Conservation (phyloP, 2,329 filamentous ascomycete species). For the Reticulascus tulasneorum region DNA sequence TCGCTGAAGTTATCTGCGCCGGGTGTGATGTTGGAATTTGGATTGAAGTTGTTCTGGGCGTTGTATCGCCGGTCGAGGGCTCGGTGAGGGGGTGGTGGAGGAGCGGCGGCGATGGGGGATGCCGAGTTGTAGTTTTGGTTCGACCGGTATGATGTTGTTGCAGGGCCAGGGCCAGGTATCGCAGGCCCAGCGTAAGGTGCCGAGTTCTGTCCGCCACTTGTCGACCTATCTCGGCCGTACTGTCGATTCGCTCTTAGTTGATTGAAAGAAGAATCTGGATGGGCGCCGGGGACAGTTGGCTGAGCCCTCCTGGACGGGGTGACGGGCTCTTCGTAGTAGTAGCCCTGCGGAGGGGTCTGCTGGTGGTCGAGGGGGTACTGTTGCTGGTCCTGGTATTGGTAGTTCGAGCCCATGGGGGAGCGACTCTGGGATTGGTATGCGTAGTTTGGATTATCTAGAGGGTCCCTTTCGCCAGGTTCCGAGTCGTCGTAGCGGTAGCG, state of each 20-base stretch:
- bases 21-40: constrained; percentile 47
- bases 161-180: constrained; percentile 17
- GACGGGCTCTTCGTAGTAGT: constrained; percentile 3
- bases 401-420: constrained; percentile 6
- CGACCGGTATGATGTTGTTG: constrained; percentile 15
- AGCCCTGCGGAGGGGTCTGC: constrained; percentile 7
- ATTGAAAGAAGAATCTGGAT: constrained; percentile 34
- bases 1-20: constrained; percentile 66
- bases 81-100: constrained; percentile 10
- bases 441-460: constrained; percentile 13
- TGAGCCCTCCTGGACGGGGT: too few relatives aligned
- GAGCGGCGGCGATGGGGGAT: constrained; percentile 4
- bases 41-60: constrained; percentile 15
- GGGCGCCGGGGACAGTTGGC: constrained; percentile 19
- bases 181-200: too few relatives aligned
- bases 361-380: constrained; percentile 4
- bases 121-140: constrained; percentile 4
- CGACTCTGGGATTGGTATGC: constrained; percentile 10
- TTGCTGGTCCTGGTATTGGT: constrained; percentile 12
- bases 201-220: too few relatives aligned
- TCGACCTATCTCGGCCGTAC: constrained; percentile 21
- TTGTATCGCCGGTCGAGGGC: constrained; percentile 5
- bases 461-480: constrained; percentile 14
- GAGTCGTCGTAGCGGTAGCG: constrained; percentile 15
- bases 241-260: constrained; percentile 30